Base-by-base conservation (phyloP, 148 eudicot genomes). In the Vaccinium darrowii region DNA sequence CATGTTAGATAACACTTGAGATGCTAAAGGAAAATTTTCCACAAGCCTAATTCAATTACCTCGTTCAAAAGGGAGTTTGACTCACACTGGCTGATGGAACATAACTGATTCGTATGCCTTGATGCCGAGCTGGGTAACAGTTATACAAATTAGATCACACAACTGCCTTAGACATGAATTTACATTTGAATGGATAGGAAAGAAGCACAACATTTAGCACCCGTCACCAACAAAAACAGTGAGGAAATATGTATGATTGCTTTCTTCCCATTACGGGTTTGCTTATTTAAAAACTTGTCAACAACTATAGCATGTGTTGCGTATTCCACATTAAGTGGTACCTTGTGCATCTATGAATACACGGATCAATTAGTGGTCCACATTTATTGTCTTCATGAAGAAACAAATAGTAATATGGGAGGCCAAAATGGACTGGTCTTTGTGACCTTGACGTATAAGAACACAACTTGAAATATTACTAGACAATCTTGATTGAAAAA, bases 61-160 rank as follows among this genome's bases (percentile, higher is more conserved):
- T 93, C 95, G 85, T 90, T 93, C 53, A 92, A 84, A 86, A 93
- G 95, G 49, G 95, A 93, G 84, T 92, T 90, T 81, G 94, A 83
- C 79, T 93, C 91, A 84, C 95, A 93, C 87, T 92, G 91, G 90
- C 94, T 93, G 87, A 93, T 93, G 54, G 95, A 93, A 83, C 95
- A 93, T 88, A 93, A 74, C 88, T 89, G 92, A 90, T 93, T 93
- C 27, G 95, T 93, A 62, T 93, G 93, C 65, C 84, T 89, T 87
- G 94, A 89, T 79, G 90, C 88, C 18, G 89, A 91, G 87, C 95
- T 93, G 94, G 50, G 51, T 16, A 63, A 78, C 10, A 51, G 51
- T 54, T 86, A 89, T 73, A 81, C 52, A 53, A 49, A 85, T 13
- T 43, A 79, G 53, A 69, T 83, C 11, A 84, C 47, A 84, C 56